Evolutionary conservation across 441 rosid species (phyloP), one percentile per base, ranked within the genome.

Genomic region (Erodium texanum): DNA sequence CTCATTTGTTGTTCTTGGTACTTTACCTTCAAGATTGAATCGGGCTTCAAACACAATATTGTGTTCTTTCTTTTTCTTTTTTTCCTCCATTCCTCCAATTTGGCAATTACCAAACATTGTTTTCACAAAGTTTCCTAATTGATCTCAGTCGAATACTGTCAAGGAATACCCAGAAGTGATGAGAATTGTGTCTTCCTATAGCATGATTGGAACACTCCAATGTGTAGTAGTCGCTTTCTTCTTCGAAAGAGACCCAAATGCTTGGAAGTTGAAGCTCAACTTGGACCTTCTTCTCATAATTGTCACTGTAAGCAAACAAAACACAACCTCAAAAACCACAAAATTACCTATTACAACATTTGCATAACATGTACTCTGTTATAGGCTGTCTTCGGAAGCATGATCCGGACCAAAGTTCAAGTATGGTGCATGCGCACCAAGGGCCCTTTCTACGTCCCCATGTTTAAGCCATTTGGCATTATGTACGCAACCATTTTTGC

Each of bases 401-500:
- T 87, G 10, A 75, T 87, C 59, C 88, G 92, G 18, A 75, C 85
- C 73, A 81, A 83, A 68, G 85, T 87, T 71, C 90, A 89, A 14
- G 62, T 85, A 4, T 77, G 76, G 72, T 82, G 80, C 67, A 56
- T 85, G 16, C 68, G 77, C 24, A 77, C 52, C 77, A 91, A 84
- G 79, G 96, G 93, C 65, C 84, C 85, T 67, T 75, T 76, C 50
- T 87, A 86, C 66, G 89, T 85, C 66, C 85, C 87, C 65, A 71
- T 89, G 84, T 87, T 87, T 70, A 90, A 85, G 78, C 96, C 94
- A 27, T 86, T 89, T 65, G 90, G 94, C 70, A 82, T 86, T 27
- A 75, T 83, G 52, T 92, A 85, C 75, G 96, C 94, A 3, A 76
- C 86, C 43, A 59, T 80, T 68, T 87, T 89, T 16, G 89, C 92